phyloP scores from a whole-genome alignment of 441 rosid genomes.

The Omphalea diandra region DNA sequence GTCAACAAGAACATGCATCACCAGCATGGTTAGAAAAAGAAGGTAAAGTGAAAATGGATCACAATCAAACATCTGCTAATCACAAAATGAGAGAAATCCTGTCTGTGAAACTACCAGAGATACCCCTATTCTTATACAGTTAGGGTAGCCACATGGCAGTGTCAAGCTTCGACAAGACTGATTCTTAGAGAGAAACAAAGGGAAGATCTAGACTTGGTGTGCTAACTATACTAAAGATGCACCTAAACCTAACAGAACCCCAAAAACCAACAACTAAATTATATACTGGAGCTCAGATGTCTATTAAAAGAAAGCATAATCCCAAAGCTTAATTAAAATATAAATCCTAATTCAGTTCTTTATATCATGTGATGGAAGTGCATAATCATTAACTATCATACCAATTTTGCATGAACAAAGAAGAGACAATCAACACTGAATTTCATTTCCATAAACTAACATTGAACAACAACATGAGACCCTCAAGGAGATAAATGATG shows the following conservation, averaged over 20 bases:
- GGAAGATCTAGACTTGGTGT: neutral
- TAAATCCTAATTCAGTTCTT: neutral
- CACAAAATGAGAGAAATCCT: neutral
- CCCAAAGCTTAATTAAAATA: neutral
- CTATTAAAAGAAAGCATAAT: neutral
- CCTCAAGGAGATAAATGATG: too few relatives aligned
- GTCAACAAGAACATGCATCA: neutral
- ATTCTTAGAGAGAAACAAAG: neutral
- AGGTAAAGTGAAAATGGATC: neutral
- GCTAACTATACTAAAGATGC: neutral
- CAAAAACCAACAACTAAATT: neutral
- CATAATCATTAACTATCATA: neutral
- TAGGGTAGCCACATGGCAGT: neutral
- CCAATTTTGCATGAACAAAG: neutral
- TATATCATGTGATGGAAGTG: neutral
- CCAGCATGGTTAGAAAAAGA: neutral
- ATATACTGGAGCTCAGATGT: neutral
- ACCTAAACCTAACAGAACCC: neutral
- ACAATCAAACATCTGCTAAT: neutral
- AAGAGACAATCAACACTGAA: neutral
- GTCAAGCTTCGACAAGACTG: too few relatives aligned
- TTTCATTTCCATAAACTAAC: too few relatives aligned
- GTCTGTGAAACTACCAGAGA: neutral
- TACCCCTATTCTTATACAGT: neutral
- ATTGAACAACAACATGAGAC: too few relatives aligned